Base-by-base conservation (phyloP, 768 basidiomycete species). In the Hericium alpestre region DNA sequence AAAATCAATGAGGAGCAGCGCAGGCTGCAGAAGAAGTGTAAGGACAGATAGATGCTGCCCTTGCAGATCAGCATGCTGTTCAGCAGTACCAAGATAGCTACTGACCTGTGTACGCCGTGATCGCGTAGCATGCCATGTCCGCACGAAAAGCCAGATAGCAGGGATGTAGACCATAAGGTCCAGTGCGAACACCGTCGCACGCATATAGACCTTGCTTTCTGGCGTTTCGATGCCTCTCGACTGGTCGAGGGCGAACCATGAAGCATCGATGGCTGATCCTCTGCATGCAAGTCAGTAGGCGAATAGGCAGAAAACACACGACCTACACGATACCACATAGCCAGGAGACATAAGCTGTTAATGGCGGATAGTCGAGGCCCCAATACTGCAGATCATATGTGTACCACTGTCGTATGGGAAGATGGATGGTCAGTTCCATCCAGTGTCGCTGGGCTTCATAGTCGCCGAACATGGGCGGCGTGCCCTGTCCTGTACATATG, bases 371-470 rank as follows among this genome's bases (percentile, higher is more conserved):
- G 70, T 97, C 94, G 53, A 97, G 76, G 0, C 91, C 91, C 94
- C 94, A 97, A 65, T 95, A 95, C 38, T 81, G 80, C 32, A 90
- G 75, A 65, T 95, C 90, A 68, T 93, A 90, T 1, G 72, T 83
- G 69, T 97, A 97, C 94, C 94, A 97, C 59, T 86, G 71, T 13
- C 71, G 72, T 18, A 81, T 64, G 0, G 93, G 89, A 0, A 92
- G 73, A 65, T 93, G 87, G 23, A 84, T 69, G 2, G 90, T 91
- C 40, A 95, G 67, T 64, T 94, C 93, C 89, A 95, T 90, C 93
- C 93, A 95, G 70, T 94, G 93, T 54, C 93, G 75, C 65, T 94
- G 93, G 0, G 93, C 93, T 68, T 95, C 93, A 63, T 90, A 95
- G 70, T 95, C 93, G 3, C 93, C 93, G 61, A 79, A 90, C 83